Percentiles rank a stretch among this genome's conserved stretches.
Conservation (phyloP, 148 eudicot genomes). For the Diospyros kaki region DNA sequence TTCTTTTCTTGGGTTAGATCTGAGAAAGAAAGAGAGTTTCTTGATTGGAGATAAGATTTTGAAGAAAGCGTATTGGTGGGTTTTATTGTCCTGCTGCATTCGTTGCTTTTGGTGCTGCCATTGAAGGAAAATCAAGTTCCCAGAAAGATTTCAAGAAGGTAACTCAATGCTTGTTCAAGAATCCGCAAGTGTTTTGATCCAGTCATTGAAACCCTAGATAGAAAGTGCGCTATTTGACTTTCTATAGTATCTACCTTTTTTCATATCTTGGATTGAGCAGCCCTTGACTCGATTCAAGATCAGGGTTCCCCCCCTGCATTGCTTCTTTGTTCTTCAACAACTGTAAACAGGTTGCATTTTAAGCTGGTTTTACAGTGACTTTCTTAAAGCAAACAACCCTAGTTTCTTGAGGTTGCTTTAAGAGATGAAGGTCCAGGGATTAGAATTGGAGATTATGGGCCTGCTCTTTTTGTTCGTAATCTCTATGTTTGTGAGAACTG, state of each 20-base stretch:
- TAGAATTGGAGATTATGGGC: background rate
- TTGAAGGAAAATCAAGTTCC: background rate
- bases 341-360: background rate
- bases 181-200: too few relatives aligned
- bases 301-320: background rate
- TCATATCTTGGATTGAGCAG: background rate
- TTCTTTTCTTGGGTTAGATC: slow-evolving; percentile 6
- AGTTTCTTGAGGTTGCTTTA: background rate
- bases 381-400: background rate
- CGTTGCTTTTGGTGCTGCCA: too few relatives aligned
- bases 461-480: slow-evolving; percentile 1
- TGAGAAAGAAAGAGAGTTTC: background rate
- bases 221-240: background rate
- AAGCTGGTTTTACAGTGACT: background rate
- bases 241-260: background rate
- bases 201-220: background rate
- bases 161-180: background rate
- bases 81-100: background rate
- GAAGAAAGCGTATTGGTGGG: background rate
- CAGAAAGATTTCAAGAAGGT: background rate
- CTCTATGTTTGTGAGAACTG: slow-evolving; percentile 5
- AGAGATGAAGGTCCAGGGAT: background rate
- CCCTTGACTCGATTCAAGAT: background rate
- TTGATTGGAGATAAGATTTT: background rate
- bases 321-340: background rate